Base-by-base conservation (phyloP, 352 stramenopile species). In the Globisporangium rhizosaccharum region DNA sequence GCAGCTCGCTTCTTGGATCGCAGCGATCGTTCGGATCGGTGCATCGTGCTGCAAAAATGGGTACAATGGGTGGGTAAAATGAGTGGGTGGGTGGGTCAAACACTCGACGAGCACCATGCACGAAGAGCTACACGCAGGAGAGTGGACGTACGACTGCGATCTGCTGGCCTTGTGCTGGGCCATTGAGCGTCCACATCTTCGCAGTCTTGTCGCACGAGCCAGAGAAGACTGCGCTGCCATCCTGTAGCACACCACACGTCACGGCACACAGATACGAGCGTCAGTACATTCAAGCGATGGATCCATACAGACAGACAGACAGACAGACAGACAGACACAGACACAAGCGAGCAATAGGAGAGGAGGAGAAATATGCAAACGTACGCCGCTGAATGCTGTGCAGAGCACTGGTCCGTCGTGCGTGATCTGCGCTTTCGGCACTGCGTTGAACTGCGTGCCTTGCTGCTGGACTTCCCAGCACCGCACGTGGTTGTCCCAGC, bases 181-280 rank as follows among this genome's bases (percentile, higher is more conserved):
- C 82, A 28, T 84, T 88, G 20, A 98, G 76, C 56, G 82, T 64
- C 94, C 94, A 99, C 92, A 98, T 98, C 58, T 97, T 95, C 28
- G 95, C 93, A 14, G 91, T 96, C 70, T 98, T 98, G 71, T 98
- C 94, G 51, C 80, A 90, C 33, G 90, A 96, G 30, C 85, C 88
- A 1, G 89, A 96, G 64, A 98, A 98, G 42, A 98, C 90, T 1
- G 83, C 87, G 53, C 65, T 90, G n/a, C 94, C 93, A 73, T 99
- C 96, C 83, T 92, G 69, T 25, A 48, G 1, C 52, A 61, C 5
- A 26, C 14, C 36, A 59, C 7, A 46, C 39, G 18, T n/a, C 44
- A 25, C 17, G 8, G 44, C 44, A 48, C 15, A 20, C 5, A 10
- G 39, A 49, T 10, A 33, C 20, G 10, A 51, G 20, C 14, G 46